Base-by-base conservation (phyloP, 116 monocot species). In the Papilionanthe hybrid region DNA sequence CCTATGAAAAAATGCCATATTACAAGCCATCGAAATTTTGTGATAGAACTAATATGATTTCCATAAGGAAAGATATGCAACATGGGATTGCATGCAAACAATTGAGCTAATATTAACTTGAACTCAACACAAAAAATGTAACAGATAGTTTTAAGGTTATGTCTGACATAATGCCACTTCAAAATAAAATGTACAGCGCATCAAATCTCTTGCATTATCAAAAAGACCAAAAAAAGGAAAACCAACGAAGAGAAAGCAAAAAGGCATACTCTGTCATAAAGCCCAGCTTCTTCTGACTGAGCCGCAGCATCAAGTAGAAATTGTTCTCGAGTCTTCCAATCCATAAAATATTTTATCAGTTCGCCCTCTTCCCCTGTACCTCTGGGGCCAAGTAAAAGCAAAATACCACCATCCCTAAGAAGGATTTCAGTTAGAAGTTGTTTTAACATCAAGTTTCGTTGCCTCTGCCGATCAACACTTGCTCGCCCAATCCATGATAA, bases 291-390 rank as follows among this genome's bases (percentile, higher is more conserved):
- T 53, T 92, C 89, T 78, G 93, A 99, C 42, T 87, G 95, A 78
- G 78, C 85, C 41, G 95, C 99, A 86, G 92, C 95, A 83, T 95
- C 99, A 83, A 99, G 91, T 84, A 99, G 86, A 89, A 95, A 93
- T 76, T 92, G 92, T 75, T 92, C 90, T 67, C 82, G 88, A 43
- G 83, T 83, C 45, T 83, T 86, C 85, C 82, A 86, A 76, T 95
- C 95, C 85, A 84, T 89, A 45, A 99, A 80, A 85, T 92, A 95
- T 82, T 90, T 99, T 50, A 86, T 86, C 29, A 99, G 80, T 55
- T 82, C 85, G 79, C 95, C 99, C 83, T 99, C 95, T 85, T 94
- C 95, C 80, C 97, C 97, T 49, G 81, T 82, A 71, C 95, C 95
- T 83, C 90, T 88, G 43, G 89, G 78, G 85, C 99, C 95, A 79